Evolutionary conservation across 805 yeast genomes (phyloP).

Genomic region (Kodamaea nitidulidarum): DNA sequence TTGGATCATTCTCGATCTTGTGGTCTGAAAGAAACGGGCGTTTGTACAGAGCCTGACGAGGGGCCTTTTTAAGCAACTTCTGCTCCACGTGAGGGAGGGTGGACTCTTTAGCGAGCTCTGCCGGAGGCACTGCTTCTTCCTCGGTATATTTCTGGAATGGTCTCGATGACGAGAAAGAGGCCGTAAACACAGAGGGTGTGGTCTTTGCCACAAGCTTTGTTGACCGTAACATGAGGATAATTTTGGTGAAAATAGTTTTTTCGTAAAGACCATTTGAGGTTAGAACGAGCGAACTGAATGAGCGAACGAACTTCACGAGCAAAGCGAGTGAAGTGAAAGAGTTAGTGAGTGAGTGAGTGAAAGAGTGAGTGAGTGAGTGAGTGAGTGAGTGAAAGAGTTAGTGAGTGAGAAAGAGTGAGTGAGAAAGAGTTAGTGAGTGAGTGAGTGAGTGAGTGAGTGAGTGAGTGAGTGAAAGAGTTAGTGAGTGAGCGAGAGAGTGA

Average conservation of each 20-base stretch:
- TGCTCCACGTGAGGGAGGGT: conserved; percentile 36
- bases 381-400: no score
- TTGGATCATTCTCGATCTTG: conserved; percentile 35
- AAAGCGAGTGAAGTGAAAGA: no score
- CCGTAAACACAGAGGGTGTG: not conserved
- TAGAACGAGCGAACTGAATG: no score
- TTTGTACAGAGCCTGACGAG: conserved; percentile 34
- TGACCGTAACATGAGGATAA: not conserved
- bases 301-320: no score
- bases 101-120: conserved; percentile 36
- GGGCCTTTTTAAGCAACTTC: conserved; percentile 29
- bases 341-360: no score
- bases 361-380: no score
- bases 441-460: no score
- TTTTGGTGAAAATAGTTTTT: not conserved
- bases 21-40: conserved; percentile 38
- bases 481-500: no score
- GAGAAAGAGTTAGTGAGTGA: no score
- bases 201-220: not conserved
- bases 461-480: no score
- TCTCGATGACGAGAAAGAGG: not conserved
- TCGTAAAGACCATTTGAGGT: no score
- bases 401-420: no score
- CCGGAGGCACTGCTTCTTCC: conserved; percentile 29
- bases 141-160: conserved; percentile 3